Percentiles rank a stretch among this genome's conserved stretches.
Conservation (phyloP, 305 asterid genomes). For the Fraxinus nigra region DNA sequence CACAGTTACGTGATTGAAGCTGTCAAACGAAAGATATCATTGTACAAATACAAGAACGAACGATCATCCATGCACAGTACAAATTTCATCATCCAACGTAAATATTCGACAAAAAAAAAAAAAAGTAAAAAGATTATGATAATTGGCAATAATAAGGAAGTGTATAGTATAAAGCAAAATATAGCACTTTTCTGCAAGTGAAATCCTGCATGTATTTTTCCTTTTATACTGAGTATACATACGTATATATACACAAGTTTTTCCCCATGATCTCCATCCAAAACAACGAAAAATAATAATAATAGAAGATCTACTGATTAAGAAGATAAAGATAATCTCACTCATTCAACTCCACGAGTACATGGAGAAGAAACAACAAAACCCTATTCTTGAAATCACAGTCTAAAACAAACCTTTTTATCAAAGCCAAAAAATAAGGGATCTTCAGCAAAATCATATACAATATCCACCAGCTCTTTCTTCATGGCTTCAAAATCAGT, state of each 20-base stretch:
- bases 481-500: not conserved
- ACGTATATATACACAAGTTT: conserved; percentile 12
- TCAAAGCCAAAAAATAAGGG: conserved; percentile 2
- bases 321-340: not conserved
- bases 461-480: not conserved
- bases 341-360: conserved; percentile 6
- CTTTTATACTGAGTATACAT: not conserved
- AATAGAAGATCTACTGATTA: not conserved
- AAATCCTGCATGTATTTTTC: conserved; percentile 28
- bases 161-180: not conserved
- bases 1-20: conserved; percentile 17
- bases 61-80: conserved; percentile 15
- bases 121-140: too few species aligned
- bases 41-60: conserved; percentile 16
- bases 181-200: not conserved
- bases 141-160: not conserved
- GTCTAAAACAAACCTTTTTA: conserved; percentile 1
- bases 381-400: not conserved
- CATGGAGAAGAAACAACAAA: not conserved
- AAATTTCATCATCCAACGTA: conserved; percentile 6
- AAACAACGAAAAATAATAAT: not conserved
- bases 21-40: conserved; percentile 27
- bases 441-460: conserved; percentile 6
- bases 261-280: not conserved
- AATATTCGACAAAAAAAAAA: conserved; percentile 3